Percentiles rank a stretch among this genome's conserved stretches.
phyloP scores from a whole-genome alignment of 169 alveolate genomes.

The Plasmodium knowlesi region DNA sequence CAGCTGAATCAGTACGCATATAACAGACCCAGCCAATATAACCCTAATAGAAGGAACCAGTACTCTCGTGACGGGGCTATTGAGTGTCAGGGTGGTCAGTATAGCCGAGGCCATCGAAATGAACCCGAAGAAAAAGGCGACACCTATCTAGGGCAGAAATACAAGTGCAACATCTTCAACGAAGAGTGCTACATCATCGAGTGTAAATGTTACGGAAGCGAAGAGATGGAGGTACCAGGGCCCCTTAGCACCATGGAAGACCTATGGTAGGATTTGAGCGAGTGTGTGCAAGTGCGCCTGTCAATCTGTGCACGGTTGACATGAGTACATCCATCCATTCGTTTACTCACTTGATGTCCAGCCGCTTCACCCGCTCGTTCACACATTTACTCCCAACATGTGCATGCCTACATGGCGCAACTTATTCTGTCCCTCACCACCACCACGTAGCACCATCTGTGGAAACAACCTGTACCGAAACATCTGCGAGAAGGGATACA shows the following conservation, averaged over 20 bases:
- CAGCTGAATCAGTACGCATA: background rate
- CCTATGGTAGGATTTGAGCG: background rate
- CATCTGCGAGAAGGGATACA: slow-evolving; percentile 86
- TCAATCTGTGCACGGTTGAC: background rate
- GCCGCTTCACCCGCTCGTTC: background rate
- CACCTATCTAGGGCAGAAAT: background rate
- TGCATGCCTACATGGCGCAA: background rate
- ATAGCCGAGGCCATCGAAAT: background rate
- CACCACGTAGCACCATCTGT: background rate
- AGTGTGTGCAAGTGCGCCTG: background rate
- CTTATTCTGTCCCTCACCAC: background rate
- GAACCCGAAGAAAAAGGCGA: background rate
- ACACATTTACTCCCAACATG: background rate
- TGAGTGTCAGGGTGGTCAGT: background rate
- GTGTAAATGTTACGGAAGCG: slow-evolving; percentile 27
- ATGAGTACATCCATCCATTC: background rate
- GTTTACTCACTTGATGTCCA: background rate
- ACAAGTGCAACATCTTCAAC: slow-evolving; percentile 35
- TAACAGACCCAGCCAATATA: background rate
- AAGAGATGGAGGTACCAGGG: slow-evolving; percentile 14
- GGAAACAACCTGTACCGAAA: slow-evolving; percentile 63
- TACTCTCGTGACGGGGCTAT: background rate
- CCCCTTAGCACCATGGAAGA: slow-evolving; percentile 26
- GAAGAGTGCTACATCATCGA: slow-evolving; percentile 34
- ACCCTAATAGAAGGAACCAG: background rate